Base-by-base conservation (phyloP, 2,329 filamentous ascomycete species). In the Waltergamsia citrina region DNA sequence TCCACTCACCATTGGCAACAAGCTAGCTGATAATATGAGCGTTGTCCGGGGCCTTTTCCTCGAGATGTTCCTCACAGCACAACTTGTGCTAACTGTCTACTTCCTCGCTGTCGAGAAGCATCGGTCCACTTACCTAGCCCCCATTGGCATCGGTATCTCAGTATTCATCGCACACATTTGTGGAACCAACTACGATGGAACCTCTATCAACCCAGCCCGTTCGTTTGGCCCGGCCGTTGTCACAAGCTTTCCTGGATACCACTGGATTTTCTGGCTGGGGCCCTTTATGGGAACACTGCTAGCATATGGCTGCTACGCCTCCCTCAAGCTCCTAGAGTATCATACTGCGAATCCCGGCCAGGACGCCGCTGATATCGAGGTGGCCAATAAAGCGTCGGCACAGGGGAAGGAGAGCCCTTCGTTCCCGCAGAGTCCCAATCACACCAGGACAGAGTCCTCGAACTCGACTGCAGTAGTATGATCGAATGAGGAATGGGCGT, bases 101-200 rank as follows among this genome's bases (percentile, higher is more conserved):
- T 78, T 83, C 72, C 59, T 83, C 32, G 78, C 77, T 0, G 69
- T 71, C 3, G 77, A 83, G 47, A 83, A 85, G 53, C 78, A 83
- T 47, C 73, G 74, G 27, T 73, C 74, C 4, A 85, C 79, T 0
- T 82, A 69, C 45, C 55, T 84, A 2, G 80, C 79, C 0, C 80
- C 81, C 0, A 56, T 85, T 1, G 78, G 75, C 3, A 82, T 85
- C 40, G 81, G 81, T 0, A 50, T 84, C 4, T 60, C 78, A 0
- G 62, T 85, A 19, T 84, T 85, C 48, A 64, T 84, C 17, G 57
- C 55, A 3, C 49, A 65, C 43, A 49, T 63, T 23, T 40, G 41
- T n/a, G 42, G 52, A 27, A 48, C 56, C 3, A 51, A 52, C 34
- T 65, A 58, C 26, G 65, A 63, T 2, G 60, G 60, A 8, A 59